These are phyloP conservation scores for Tricharina praecox DNA, from an alignment of 495 filamentous ascomycete genomes.

Conservation along the genomic window DNA sequence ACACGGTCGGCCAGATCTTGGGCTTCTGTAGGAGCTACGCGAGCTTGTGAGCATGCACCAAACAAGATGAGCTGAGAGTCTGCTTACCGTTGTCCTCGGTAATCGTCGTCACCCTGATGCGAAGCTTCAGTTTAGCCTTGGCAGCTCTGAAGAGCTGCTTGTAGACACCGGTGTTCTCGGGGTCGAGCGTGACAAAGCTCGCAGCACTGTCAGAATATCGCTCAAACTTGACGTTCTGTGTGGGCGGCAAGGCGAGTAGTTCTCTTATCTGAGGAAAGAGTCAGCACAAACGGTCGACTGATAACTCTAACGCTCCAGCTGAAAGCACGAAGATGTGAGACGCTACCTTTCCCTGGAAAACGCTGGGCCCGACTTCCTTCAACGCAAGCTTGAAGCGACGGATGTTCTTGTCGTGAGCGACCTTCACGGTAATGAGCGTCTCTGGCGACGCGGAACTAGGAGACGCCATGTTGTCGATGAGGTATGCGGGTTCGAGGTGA, in stretches of 20 bases:
- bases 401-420: slow-evolving; percentile 52
- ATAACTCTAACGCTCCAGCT: too few species aligned
- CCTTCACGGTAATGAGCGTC: slow-evolving; percentile 71
- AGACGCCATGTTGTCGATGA: slow-evolving; percentile 38
- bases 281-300: too few species aligned
- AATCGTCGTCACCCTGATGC: slow-evolving; percentile 50
- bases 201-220: slow-evolving; percentile 89
- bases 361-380: slow-evolving; percentile 58
- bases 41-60: not conserved
- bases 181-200: slow-evolving; percentile 62
- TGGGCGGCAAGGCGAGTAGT: slow-evolving; percentile 51
- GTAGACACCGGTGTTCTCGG: slow-evolving; percentile 63
- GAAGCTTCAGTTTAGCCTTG: slow-evolving; percentile 95
- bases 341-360: slow-evolving; percentile 68
- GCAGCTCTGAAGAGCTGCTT: slow-evolving; percentile 94
- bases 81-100: slow-evolving; percentile 5
- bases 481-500: too few species aligned
- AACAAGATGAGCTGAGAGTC: too few species aligned
- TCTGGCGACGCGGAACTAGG: slow-evolving; percentile 42
- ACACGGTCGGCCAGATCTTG: not conserved
- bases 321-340: not conserved
- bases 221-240: slow-evolving; percentile 60
- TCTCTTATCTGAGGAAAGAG: slow-evolving; percentile 58
- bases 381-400: slow-evolving; percentile 82
- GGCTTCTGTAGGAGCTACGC: not conserved